Evolutionary conservation across 805 yeast genomes (phyloP).

Genomic region (Yamadazyma laniorum): DNA sequence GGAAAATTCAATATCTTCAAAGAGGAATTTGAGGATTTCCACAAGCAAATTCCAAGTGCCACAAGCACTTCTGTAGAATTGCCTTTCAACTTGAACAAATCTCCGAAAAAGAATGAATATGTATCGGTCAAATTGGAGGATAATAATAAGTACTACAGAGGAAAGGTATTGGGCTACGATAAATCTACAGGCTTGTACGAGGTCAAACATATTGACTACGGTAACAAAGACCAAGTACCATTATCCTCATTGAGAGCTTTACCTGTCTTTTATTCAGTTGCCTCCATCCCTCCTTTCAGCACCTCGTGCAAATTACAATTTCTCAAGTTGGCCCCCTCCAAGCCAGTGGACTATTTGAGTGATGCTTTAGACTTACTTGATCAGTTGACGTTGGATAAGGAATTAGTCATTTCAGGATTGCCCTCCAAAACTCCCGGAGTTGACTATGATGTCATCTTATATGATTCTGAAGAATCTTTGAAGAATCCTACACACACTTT

Average conservation of each 20-base stretch:
- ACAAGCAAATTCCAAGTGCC: constrained; percentile 36
- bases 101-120: constrained; percentile 54
- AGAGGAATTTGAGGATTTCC: constrained; percentile 46
- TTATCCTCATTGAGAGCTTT: constrained; percentile 47
- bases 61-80: constrained; percentile 35
- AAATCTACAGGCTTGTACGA: constrained; percentile 41
- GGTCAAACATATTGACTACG: constrained; percentile 63
- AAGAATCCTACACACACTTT: constrained; percentile 56
- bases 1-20: constrained; percentile 43
- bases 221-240: constrained; percentile 49
- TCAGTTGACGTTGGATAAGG: constrained; percentile 50
- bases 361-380: constrained; percentile 56
- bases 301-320: constrained; percentile 53
- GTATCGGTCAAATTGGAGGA: constrained; percentile 55
- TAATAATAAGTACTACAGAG: constrained; percentile 59
- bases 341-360: constrained; percentile 51
- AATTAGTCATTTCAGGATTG: constrained; percentile 53
- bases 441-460: constrained; percentile 52
- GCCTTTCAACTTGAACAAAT: constrained; percentile 36
- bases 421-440: constrained; percentile 38
- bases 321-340: constrained; percentile 55
- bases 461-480: constrained; percentile 54
- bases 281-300: constrained; percentile 51
- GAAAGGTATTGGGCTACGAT: constrained; percentile 48
- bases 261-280: constrained; percentile 47